Percentiles rank a stretch among this genome's conserved stretches.
phyloP scores from a whole-genome alignment of 768 basidiomycete species.

The Suillus alpinus region DNA sequence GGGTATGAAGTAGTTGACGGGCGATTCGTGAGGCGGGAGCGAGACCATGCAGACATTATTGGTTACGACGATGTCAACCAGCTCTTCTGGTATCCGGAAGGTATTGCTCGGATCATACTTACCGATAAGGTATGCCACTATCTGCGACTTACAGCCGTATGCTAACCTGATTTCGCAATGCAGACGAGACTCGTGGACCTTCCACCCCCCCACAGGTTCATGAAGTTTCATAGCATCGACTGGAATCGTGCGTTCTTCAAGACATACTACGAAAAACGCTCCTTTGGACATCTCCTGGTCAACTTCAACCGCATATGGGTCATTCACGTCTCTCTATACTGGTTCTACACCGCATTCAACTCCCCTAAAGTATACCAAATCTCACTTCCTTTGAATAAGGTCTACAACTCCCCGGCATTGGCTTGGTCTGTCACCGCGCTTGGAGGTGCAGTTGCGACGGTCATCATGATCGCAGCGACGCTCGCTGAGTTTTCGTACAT shows the following conservation, averaged over 20 bases:
- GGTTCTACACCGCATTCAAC: constrained; percentile 95
- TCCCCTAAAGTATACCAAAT: constrained; percentile 80
- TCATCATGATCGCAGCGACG: constrained; percentile 96
- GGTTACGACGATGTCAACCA: constrained; percentile 99
- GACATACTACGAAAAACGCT: constrained; percentile 97
- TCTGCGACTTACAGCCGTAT: neutral
- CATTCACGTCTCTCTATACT: constrained; percentile 91
- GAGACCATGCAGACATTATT: constrained; percentile 91
- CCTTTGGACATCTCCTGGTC: constrained; percentile 94
- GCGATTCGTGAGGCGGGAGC: constrained; percentile 89
- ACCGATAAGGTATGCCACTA: constrained; percentile 68
- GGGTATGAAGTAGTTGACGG: constrained; percentile 96
- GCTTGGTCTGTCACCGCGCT: constrained; percentile 92
- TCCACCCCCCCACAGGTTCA: constrained; percentile 88
- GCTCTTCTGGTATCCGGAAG: constrained; percentile 99
- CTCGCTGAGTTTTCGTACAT: constrained; percentile 96
- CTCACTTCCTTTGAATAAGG: constrained; percentile 27
- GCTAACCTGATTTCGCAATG: constrained; percentile 4
- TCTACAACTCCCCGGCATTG: constrained; percentile 69
- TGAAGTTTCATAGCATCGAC: constrained; percentile 95
- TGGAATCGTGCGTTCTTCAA: constrained; percentile 99
- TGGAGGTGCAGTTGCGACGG: constrained; percentile 92
- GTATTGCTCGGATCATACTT: constrained; percentile 88
- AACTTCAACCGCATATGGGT: constrained; percentile 99
- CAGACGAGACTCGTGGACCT: constrained; percentile 91